Evolutionary conservation across 768 basidiomycete species (phyloP), one percentile per base, ranked within the genome.

Genomic region (Leccinum truebloodii): DNA sequence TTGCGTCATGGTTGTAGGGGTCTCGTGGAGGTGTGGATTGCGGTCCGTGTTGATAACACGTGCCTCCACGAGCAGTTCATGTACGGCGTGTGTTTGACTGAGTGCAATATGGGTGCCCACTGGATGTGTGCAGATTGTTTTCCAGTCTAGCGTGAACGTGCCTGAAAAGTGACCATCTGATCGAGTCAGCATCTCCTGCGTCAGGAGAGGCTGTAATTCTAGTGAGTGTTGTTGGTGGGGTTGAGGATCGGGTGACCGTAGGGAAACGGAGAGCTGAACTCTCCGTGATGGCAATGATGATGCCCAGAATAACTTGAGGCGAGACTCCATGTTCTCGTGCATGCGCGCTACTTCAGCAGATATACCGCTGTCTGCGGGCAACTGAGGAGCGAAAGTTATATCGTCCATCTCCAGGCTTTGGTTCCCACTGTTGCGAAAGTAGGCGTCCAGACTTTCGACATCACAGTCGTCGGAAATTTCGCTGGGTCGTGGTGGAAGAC

Each of bases 281-380:
- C 75, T 81, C 18, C 92, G 83, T 26, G 83, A 79, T 10, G 88
- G 68, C 0, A 95, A 76, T 1, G 84, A 85, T 4, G 86, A 85
- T 3, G 88, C 83, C 92, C 92, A 95, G 74, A 96, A 94, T 0
- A 88, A 85, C 52, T 83, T 85, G 26, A 96, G 75, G 1, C 94
- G 86, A 6, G 80, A 73, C 69, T 94, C 90, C 5, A 96, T 80
- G 66, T 95, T 95, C 13, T 79, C 78, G 63, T 94, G 88, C 55
- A 88, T 79, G 26, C 82, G 80, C 4, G 78, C 81, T 18, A 89
- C 69, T 22, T 80, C 75, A 6, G 61, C 64, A 6, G 71, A 60
- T 41, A 70, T 49, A 22, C 52, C 44, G 3, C 12, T 59, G 63
- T 57, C 73, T 64, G 18, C 71, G 61, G 24, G 69, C 56, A 30